Base-by-base conservation (phyloP, 257 asterid species). In the Eustoma russellianum region DNA sequence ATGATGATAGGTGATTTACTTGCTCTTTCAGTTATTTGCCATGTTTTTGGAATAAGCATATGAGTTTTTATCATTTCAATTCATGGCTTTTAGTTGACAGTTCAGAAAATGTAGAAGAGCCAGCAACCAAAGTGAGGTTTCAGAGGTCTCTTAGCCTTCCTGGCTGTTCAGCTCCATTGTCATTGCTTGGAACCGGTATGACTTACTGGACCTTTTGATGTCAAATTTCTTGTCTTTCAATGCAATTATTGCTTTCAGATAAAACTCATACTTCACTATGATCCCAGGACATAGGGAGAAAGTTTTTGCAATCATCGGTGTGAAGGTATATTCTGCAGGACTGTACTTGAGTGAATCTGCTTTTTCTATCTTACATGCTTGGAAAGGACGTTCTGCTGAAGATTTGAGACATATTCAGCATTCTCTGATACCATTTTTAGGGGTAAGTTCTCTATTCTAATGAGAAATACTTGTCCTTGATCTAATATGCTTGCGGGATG, bases 271-370 rank as follows among this genome's bases (percentile, higher is more conserved):
- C 14, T 52, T 46, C 38, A 17, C 54, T 13, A 52, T 68, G 52
- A 56, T 65, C 41, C 24, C 67, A 90, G 96, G 98, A 60, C 83
- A 81, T 75, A 79, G 96, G 64, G 96, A 90, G 68, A 90, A 79
- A 71, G 78, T 90, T 7, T 82, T 90, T 52, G 94, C 93, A 17
- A 81, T 86, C 62, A 78, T 90, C 17, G 94, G 96, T 57, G 94
- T 86, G 53, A 90, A 86, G 75, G 96, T 90, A 60, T 90, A 90
- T 63, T 93, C 96, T 63, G 95, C 82, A 8, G 98, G 93, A 38
- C 71, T 86, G 28, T 86, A 83, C 60, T 54, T 76, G 48, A 79
- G 82, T 48, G 80, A 52, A 49, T 67, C 87, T 34, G 51, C 83
- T 61, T 72, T 79, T 69, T 54, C 66, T 59, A 71, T 59, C 35